Evolutionary conservation across 2,329 filamentous ascomycete genomes (phyloP).

Genomic region (Pseudogymnoascus sp.): DNA sequence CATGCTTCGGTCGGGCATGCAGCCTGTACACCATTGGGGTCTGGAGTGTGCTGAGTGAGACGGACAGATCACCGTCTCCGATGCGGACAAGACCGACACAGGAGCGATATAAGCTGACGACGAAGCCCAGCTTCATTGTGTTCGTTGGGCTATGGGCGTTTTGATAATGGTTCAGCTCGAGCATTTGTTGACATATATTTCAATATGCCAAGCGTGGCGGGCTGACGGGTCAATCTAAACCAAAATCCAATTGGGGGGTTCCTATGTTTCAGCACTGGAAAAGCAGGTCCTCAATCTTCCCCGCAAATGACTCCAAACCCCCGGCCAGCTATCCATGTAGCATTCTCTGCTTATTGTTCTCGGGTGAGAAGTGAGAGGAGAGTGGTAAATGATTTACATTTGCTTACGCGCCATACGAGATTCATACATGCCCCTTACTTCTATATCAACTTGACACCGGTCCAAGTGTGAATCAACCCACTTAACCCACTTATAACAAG

Average conservation of each 20-base stretch:
- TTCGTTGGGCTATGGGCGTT: background rate
- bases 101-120: background rate
- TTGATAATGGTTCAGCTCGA: slow-evolving; percentile 1
- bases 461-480: background rate
- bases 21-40: background rate
- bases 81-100: background rate
- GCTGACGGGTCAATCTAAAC: background rate
- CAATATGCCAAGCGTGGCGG: background rate
- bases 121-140: background rate
- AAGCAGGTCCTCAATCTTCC: slow-evolving; percentile 1
- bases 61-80: background rate
- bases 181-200: background rate
- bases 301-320: background rate
- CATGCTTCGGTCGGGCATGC: background rate
- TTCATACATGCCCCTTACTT: background rate
- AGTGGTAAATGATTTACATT: background rate
- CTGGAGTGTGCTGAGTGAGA: slow-evolving; percentile 6
- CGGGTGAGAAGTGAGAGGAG: background rate
- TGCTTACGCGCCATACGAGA: background rate
- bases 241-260: background rate
- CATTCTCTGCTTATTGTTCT: background rate
- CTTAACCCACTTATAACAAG: background rate
- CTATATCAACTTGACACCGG: background rate
- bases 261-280: slow-evolving; percentile 1
- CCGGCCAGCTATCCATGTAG: background rate